Conservation (phyloP, 2,329 filamentous ascomycete species). For the Cyclaneusma minus region DNA sequence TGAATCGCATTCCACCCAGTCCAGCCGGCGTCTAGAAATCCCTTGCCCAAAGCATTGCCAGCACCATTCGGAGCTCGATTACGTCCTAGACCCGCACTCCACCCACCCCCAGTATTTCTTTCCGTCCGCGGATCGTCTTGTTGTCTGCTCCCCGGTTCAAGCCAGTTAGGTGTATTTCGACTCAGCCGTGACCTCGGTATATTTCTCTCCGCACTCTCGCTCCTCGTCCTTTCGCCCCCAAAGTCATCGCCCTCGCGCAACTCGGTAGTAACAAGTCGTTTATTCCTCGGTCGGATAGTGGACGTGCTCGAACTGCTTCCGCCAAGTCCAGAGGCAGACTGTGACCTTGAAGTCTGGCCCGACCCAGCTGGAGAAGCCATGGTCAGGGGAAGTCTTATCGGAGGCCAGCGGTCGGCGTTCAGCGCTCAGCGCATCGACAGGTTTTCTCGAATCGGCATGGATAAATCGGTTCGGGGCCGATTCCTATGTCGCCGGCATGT, state of each 20-base stretch:
- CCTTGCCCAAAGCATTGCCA: constrained; percentile 9
- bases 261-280: constrained; percentile 12
- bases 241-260: constrained; percentile 1
- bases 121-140: no score
- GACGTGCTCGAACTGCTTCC: constrained; percentile 5
- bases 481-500: no score
- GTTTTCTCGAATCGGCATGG: no score
- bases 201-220: constrained; percentile 2
- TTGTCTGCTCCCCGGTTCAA: no score
- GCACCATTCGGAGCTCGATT: constrained; percentile 5
- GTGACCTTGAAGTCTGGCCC: no score
- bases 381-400: no score
- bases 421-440: no score
- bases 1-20: constrained; percentile 16
- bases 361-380: no score
- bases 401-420: no score
- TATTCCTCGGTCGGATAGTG: constrained; percentile 15
- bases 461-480: no score
- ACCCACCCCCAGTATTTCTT: constrained; percentile 4
- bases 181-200: no score
- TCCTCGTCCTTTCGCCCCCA: constrained; percentile 2
- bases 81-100: constrained; percentile 7
- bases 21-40: constrained; percentile 12
- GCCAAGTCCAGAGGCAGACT: constrained; percentile 3
- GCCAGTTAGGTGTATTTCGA: no score